Base-by-base conservation (phyloP, 768 basidiomycete species). In the Collybia mongolica region DNA sequence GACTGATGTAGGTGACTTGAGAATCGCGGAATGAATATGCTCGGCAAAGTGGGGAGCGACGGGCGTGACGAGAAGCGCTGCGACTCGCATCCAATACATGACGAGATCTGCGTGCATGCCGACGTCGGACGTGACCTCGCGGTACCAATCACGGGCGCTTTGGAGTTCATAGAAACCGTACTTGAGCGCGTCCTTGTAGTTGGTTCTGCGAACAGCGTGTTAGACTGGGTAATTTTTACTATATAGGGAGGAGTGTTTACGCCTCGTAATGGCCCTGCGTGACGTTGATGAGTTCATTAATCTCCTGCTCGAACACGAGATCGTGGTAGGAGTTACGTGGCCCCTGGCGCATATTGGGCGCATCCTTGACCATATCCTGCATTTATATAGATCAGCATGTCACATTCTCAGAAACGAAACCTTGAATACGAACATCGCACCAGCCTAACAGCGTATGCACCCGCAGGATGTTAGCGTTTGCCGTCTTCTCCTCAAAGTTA, bases 401-500 rank as follows among this genome's bases (percentile, higher is more conserved):
- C 7, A 24, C n/a, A 23, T 38, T 19, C 9, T 18, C 39, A 6
- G 35, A 26, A 40, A 42, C 3, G 51, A 26, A 41, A 42, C 39
- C 3, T 3, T 3, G 37, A 35, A 6, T 2, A 64, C 79, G 23
- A 51, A 93, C 93, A 71, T 96, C 88, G 59, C 92, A 94, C 95
- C 96, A 99, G 3, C 77, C 79, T 56, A 94, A 74, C 60, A 97
- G 72, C 0, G 96, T 98, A 65, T 95, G 88, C 54, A 99, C 74
- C 45, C 97, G 81, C 64, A 98, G 68, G 63, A 99, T 98, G 54
- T 92, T 93, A 9, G 97, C 94, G 65, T 98, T 99, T 15, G 97
- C 97, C 5, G 88, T 90, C 74, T 93, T 90, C 77, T 98, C 96
- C 64, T 99, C 97, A 61, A 98, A 99, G 75, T 99, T 99, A 39